These are phyloP conservation scores for Brettanomyces sp. DNA, from an alignment of 805 yeast genomes.

Conservation along the genomic window DNA sequence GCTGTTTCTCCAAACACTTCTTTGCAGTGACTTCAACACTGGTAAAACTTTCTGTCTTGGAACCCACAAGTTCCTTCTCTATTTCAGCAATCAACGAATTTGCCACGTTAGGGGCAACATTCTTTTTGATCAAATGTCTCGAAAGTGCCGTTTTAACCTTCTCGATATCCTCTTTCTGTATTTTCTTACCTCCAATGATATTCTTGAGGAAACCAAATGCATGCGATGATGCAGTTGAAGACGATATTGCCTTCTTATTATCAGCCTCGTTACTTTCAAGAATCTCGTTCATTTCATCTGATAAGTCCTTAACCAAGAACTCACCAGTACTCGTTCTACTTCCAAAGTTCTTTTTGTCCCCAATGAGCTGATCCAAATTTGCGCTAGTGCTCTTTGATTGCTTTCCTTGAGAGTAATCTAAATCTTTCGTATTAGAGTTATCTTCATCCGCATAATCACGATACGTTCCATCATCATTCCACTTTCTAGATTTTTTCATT, in stretches of 20 bases:
- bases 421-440: conserved; percentile 17
- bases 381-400: conserved; percentile 11
- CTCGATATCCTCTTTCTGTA: conserved; percentile 53
- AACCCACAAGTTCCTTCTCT: conserved; percentile 58
- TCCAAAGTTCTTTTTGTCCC: conserved; percentile 34
- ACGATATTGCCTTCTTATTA: conserved; percentile 14
- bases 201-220: conserved; percentile 53
- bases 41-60: conserved; percentile 66
- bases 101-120: conserved; percentile 88
- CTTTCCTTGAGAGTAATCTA: conserved; percentile 45
- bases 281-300: conserved; percentile 38
- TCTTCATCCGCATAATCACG: conserved; percentile 33
- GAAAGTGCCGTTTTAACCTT: conserved; percentile 57
- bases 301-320: conserved; percentile 58
- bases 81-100: conserved; percentile 61
- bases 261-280: conserved; percentile 17
- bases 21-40: conserved; percentile 66
- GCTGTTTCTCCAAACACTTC: conserved; percentile 47
- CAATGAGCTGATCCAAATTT: conserved; percentile 26
- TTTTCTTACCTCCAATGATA: conserved; percentile 60
- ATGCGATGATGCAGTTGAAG: conserved; percentile 19
- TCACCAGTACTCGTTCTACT: conserved; percentile 39
- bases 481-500: conserved; percentile 43
- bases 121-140: conserved; percentile 73
- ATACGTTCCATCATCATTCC: conserved; percentile 56